Base-by-base conservation (phyloP, 176 grass and related monocot genomes). In the Ananas comosus region DNA sequence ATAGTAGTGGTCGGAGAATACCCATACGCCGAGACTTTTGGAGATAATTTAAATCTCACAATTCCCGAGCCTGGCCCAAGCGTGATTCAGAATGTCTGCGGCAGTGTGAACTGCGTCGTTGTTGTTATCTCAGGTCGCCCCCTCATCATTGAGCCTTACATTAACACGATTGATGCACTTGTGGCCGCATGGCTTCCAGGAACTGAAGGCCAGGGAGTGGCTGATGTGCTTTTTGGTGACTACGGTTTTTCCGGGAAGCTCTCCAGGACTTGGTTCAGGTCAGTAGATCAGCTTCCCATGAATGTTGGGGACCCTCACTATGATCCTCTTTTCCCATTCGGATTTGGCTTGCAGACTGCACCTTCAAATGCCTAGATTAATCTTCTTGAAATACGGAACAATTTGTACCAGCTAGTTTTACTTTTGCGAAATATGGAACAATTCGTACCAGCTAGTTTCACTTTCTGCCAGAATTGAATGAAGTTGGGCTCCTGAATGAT, bases 131-230 rank as follows among this genome's bases (percentile, higher is more conserved):
- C 81, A 48, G 81, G 81, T 25, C 53, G 81, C 51, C 81, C 81
- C 18, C 19, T 83, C 51, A 64, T 74, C 18, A 11, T 83, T 53
- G 70, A 78, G 69, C 13, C 75, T 23, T 59, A 78, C 50, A 27
- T 83, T 16, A 51, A 77, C 13, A 25, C n/a, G 51, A 77, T 83
- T 7, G 75, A 83, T 23, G 81, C 68, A 8, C 21, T 78, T 29
- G 81, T 83, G 52, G 81, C 81, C n/a, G 81, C 67, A 47, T 83
- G 81, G 74, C 76, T 83, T 17, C 80, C 81, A 13, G 81, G 81
- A 24, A 78, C 69, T 53, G 75, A 83, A 72, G 81, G 81, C 49
- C 63, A 53, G 11, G 81, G 81, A 1, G 33, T 83, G 17, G 70
- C 74, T 7, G 81, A 78, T 73, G 76, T 70, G 17, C 65, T 83